Conservation (phyloP, 139 green algal species). For the Bryopsis sp. region DNA sequence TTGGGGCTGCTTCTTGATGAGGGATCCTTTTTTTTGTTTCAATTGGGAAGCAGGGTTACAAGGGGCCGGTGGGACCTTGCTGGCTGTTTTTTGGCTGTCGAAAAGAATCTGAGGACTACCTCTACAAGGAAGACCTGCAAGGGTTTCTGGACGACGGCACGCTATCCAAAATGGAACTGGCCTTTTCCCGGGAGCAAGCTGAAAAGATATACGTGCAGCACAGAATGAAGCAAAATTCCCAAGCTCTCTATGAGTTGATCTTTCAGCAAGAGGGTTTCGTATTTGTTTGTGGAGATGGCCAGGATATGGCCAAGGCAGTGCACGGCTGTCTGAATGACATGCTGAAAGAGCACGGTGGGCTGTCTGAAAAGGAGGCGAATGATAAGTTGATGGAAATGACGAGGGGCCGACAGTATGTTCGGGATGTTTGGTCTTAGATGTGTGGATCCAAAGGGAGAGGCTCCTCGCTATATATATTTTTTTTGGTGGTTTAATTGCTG, state of each 20-base stretch:
- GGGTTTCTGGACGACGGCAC: conserved; percentile 50
- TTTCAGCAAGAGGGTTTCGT: conserved; percentile 44
- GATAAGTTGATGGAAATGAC: conserved; percentile 50
- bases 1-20: too few species aligned
- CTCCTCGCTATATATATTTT: too few species aligned
- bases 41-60: background rate
- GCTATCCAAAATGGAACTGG: conserved; percentile 58
- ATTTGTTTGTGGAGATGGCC: conserved; percentile 82
- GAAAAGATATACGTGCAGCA: conserved; percentile 82
- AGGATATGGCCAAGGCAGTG: conserved; percentile 87
- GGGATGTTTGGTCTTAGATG: conserved; percentile 84
- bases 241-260: conserved; percentile 44
- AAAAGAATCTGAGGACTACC: conserved; percentile 63
- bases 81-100: conserved; percentile 87
- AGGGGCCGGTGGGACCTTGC: conserved; percentile 23
- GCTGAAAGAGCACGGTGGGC: conserved; percentile 31
- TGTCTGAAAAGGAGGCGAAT: conserved; percentile 31
- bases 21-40: conserved; percentile 4
- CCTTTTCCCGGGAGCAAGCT: conserved; percentile 59
- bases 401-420: conserved; percentile 59
- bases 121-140: conserved; percentile 73
- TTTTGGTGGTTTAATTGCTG: too few species aligned
- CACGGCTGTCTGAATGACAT: conserved; percentile 61
- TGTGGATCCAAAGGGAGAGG: too few species aligned
- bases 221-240: conserved; percentile 50